Percentiles rank a stretch among this genome's conserved stretches.
These are phyloP conservation scores for Penicillium coffeae DNA, from an alignment of 495 filamentous ascomycete species.

Conservation along the genomic window DNA sequence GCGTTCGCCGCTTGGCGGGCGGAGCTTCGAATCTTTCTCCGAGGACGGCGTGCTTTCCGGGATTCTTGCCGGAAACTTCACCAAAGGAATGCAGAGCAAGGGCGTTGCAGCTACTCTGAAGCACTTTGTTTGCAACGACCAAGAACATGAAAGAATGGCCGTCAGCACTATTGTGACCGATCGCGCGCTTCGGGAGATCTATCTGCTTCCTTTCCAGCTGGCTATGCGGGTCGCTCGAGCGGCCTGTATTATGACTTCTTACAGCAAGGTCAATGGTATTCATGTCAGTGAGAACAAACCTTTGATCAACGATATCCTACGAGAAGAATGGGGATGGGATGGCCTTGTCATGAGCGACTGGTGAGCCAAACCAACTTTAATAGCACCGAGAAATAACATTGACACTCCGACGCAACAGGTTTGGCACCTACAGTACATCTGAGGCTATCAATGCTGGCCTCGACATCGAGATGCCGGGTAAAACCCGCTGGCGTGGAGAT, in stretches of 20 bases:
- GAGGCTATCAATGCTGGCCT: conserved; percentile 66
- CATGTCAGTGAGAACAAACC: conserved; percentile 63
- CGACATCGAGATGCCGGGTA: conserved; percentile 74
- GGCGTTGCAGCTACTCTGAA: conserved; percentile 71
- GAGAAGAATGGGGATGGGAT: conserved; percentile 68
- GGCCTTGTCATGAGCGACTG: conserved; percentile 71
- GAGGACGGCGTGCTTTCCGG: conserved; percentile 75
- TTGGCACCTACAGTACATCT: conserved; percentile 64
- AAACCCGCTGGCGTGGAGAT: conserved; percentile 60
- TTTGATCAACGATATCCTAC: conserved; percentile 59
- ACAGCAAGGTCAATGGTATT: conserved; percentile 70
- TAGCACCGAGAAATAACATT: too few relatives aligned
- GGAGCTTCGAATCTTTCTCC: conserved; percentile 76
- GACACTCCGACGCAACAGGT: too few relatives aligned
- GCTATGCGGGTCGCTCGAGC: conserved; percentile 62
- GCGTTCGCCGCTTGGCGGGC: conserved; percentile 68
- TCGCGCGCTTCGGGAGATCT: conserved; percentile 73
- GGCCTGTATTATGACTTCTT: conserved; percentile 69
- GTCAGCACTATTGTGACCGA: conserved; percentile 64
- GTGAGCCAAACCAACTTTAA: conserved; percentile 46
- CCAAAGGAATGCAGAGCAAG: conserved; percentile 66
- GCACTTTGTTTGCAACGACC: conserved; percentile 84
- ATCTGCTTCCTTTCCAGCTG: conserved; percentile 68
- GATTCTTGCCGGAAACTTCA: conserved; percentile 59
- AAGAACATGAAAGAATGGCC: conserved; percentile 67